Evolutionary conservation across 2,329 filamentous ascomycete species (phyloP).

Genomic region (Fusarium keratoplasticum): DNA sequence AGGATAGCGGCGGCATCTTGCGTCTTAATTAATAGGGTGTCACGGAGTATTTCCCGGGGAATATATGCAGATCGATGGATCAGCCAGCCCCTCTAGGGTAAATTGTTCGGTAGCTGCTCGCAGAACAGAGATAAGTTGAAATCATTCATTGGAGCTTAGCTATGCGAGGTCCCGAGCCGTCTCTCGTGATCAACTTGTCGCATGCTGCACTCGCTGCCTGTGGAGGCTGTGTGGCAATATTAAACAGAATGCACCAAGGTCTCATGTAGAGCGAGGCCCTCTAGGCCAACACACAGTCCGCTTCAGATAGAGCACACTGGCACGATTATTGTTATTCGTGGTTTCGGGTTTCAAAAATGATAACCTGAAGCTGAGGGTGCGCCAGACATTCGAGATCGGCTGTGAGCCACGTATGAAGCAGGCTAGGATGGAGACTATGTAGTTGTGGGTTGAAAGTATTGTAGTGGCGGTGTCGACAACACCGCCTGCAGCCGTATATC

Average conservation of each 20-base stretch:
- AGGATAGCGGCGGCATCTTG: slow-evolving; percentile 15
- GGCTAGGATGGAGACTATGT: neutral
- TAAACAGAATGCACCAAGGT: neutral
- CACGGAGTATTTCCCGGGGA: slow-evolving; percentile 47
- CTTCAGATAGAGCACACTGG: neutral
- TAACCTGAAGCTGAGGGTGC: slow-evolving; percentile 3
- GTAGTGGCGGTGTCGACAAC: neutral
- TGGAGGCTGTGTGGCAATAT: neutral
- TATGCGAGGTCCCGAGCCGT: neutral
- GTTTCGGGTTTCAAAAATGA: neutral
- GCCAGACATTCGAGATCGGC: neutral
- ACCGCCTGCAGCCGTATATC: neutral
- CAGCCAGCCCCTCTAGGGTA: slow-evolving; percentile 33
- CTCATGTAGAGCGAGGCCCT: slow-evolving; percentile 2
- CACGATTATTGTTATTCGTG: neutral
- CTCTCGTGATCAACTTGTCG: neutral
- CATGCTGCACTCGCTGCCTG: neutral
- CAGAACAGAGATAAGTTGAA: neutral
- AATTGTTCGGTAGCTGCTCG: slow-evolving; percentile 21
- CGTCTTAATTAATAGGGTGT: slow-evolving; percentile 32
- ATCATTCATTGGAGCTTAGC: slow-evolving; percentile 8
- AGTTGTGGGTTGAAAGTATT: neutral
- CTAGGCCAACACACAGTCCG: neutral
- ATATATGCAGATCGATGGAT: slow-evolving; percentile 31
- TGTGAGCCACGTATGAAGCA: neutral